These are phyloP conservation scores for Tetraselmis striata DNA, from an alignment of 139 green algal genomes.

Conservation along the genomic window DNA sequence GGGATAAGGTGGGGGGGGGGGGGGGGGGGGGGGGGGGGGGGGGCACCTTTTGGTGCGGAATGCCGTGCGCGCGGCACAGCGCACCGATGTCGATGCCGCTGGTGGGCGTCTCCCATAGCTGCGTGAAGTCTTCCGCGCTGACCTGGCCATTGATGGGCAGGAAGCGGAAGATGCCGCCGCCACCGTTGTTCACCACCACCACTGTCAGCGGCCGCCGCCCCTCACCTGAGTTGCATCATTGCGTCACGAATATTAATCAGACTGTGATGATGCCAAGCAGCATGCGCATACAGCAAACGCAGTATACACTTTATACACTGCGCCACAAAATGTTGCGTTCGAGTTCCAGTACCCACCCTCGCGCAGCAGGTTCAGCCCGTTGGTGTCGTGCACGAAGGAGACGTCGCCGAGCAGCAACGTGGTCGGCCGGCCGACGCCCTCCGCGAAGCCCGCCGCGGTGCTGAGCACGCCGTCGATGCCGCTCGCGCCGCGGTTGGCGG, in stretches of 20 bases:
- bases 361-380: slow-evolving; percentile 85
- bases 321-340: too few species aligned
- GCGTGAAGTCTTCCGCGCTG: slow-evolving; percentile 57
- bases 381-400: slow-evolving; percentile 97
- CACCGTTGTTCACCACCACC: slow-evolving; percentile 93
- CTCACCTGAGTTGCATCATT: too few species aligned
- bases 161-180: slow-evolving; percentile 96
- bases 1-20: too few species aligned
- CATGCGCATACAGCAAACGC: too few species aligned
- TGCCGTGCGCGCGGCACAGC: slow-evolving; percentile 69
- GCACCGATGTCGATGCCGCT: background rate
- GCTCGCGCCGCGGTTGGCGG: slow-evolving; percentile 85
- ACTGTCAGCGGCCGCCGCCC: slow-evolving; percentile 76
- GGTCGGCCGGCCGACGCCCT: slow-evolving; percentile 57
- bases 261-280: too few species aligned
- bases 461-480: slow-evolving; percentile 95
- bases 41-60: slow-evolving; percentile 66
- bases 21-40: too few species aligned
- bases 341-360: too few species aligned
- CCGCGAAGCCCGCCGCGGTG: slow-evolving; percentile 85
- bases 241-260: too few species aligned
- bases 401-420: slow-evolving; percentile 93
- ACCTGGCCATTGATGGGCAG: slow-evolving; percentile 78
- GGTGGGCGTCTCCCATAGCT: slow-evolving; percentile 81
- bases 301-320: too few species aligned